Evolutionary conservation across 2,329 filamentous ascomycete species (phyloP).

Genomic region (Coniochaeta hoffmannii): DNA sequence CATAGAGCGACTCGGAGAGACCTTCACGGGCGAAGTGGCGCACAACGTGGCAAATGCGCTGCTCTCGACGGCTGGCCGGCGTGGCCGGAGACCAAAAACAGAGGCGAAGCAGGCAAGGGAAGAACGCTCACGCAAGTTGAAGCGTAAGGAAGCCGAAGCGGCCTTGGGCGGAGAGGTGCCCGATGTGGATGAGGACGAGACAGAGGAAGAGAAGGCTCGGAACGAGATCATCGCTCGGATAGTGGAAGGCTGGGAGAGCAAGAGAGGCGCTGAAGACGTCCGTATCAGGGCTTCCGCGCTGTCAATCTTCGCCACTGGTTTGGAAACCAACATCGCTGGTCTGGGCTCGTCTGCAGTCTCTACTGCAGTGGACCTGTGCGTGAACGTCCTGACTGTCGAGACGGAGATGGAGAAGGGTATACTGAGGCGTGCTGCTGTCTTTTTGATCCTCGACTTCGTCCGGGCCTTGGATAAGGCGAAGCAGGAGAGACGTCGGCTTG

Average conservation of each 20-base stretch:
- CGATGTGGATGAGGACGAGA: conserved; percentile 26
- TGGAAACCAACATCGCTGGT: conserved; percentile 55
- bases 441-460: conserved; percentile 56
- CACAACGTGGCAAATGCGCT: conserved; percentile 47
- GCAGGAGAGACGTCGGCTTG: conserved; percentile 35
- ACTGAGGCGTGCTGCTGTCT: conserved; percentile 56
- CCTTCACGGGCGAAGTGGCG: conserved; percentile 47
- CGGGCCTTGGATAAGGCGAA: conserved; percentile 48
- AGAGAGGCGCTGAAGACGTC: conserved; percentile 59
- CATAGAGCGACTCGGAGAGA: conserved; percentile 51
- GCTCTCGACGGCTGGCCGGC: conserved; percentile 56
- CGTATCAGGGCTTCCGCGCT: conserved; percentile 63
- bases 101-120: conserved; percentile 46
- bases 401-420: conserved; percentile 53
- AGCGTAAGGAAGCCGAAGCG: conserved; percentile 41
- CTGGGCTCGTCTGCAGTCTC: conserved; percentile 45
- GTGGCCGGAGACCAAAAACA: conserved; percentile 53
- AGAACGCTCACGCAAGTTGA: conserved; percentile 38
- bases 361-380: conserved; percentile 52
- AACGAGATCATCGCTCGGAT: conserved; percentile 50
- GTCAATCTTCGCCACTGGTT: conserved; percentile 51
- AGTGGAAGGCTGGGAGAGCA: conserved; percentile 60
- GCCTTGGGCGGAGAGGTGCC: conserved; percentile 48
- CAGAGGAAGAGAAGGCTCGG: conserved; percentile 33
- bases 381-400: conserved; percentile 58